These are phyloP conservation scores for Arthonia radiata DNA, from an alignment of 495 filamentous ascomycete genomes.

Conservation along the genomic window DNA sequence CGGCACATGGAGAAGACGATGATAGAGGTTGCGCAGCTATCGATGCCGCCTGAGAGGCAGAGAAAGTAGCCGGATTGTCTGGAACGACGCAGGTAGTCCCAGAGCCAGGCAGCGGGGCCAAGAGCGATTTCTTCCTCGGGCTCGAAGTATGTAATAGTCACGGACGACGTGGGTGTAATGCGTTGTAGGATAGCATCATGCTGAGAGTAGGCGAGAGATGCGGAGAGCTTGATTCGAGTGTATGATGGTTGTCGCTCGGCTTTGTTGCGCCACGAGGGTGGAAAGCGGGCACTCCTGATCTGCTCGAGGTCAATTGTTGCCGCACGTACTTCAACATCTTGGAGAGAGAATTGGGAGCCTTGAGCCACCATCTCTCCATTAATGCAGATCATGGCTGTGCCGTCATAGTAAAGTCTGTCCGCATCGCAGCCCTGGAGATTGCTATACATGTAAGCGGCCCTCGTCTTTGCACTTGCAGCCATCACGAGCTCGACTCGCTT, in stretches of 20 bases:
- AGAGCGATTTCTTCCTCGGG: conserved; percentile 59
- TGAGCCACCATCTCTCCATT: conserved; percentile 52
- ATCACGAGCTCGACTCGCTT: conserved; percentile 47
- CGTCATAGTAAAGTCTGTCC: conserved; percentile 40
- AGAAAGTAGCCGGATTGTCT: conserved; percentile 16
- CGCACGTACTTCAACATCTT: conserved; percentile 64
- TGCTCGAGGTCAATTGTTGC: conserved; percentile 66
- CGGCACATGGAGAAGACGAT: conserved; percentile 59
- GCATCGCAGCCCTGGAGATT: conserved; percentile 40
- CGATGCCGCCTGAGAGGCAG: conserved; percentile 47
- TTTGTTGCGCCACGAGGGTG: conserved; percentile 31
- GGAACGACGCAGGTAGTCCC: conserved; percentile 57
- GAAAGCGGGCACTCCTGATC: conserved; percentile 29
- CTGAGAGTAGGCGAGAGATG: too few relatives aligned
- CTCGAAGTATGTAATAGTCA: too few relatives aligned
- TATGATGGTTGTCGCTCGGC: conserved; percentile 18
- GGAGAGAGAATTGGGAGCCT: conserved; percentile 46
- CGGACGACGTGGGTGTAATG: too few relatives aligned
- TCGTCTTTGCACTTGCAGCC: conserved; percentile 48
- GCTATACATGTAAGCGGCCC: conserved; percentile 50
- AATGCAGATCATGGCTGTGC: conserved; percentile 52
- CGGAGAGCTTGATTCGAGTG: conserved; percentile 20
- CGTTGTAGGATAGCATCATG: too few relatives aligned
- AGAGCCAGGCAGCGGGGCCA: conserved; percentile 48
- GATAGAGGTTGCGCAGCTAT: conserved; percentile 32